Conservation (phyloP, 257 asterid genomes). For the Capsicum rhomboideum region DNA sequence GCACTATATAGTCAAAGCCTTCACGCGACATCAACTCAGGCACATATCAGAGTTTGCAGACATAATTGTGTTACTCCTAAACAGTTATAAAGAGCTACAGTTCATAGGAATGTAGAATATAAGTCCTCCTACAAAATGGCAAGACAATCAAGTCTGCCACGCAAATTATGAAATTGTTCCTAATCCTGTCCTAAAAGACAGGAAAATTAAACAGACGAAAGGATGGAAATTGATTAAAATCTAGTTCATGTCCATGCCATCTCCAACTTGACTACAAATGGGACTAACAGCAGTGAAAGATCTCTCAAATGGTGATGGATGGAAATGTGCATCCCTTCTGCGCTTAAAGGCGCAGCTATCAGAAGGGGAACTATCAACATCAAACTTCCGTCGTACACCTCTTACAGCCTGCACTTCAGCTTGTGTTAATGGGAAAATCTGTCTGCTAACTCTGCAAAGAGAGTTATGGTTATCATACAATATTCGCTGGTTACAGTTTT, state of each 20-base stretch:
- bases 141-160: constrained; percentile 44
- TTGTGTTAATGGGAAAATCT: constrained; percentile 66
- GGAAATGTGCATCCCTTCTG: constrained; percentile 75
- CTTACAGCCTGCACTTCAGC: constrained; percentile 81
- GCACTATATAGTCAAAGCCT: constrained; percentile 1
- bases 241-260: constrained; percentile 94
- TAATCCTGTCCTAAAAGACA: constrained; percentile 26
- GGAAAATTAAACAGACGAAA: constrained; percentile 20
- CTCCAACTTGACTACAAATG: constrained; percentile 80
- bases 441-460: constrained; percentile 86
- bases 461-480: constrained; percentile 85
- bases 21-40: constrained; percentile 7
- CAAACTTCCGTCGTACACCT: constrained; percentile 91
- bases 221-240: constrained; percentile 21
- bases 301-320: constrained; percentile 89
- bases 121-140: constrained; percentile 59
- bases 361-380: constrained; percentile 53
- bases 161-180: constrained; percentile 30
- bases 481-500: constrained; percentile 93
- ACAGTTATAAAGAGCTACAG: constrained; percentile 45
- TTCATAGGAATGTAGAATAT: constrained; percentile 32
- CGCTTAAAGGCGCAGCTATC: constrained; percentile 79
- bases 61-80: constrained; percentile 38
- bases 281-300: constrained; percentile 73
- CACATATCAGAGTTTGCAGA: constrained; percentile 29